Conservation (phyloP, 2,329 filamentous ascomycete species). For the Pseudovirgaria hyperparasitica region DNA sequence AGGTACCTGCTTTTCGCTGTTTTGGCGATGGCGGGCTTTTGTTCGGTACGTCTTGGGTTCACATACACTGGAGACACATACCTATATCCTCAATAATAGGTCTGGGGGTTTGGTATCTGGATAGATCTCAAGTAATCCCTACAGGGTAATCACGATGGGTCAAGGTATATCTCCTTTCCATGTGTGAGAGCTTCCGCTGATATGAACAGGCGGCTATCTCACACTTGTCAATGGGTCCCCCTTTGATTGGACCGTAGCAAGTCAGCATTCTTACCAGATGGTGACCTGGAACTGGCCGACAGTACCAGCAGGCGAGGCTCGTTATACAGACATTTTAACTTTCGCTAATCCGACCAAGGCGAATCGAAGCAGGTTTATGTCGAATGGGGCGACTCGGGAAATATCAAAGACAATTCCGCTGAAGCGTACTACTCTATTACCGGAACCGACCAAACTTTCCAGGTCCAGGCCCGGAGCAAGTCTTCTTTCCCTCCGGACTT, state of each 20-base stretch:
- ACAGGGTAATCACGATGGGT: conserved; percentile 17
- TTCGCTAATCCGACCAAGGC: conserved; percentile 6
- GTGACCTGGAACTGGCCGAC: conserved; percentile 24
- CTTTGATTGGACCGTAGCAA: conserved; percentile 20
- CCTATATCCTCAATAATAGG: no score
- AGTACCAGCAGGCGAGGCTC: conserved; percentile 13
- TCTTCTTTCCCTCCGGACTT: conserved; percentile 12
- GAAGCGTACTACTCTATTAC: conserved; percentile 22
- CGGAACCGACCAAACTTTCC: conserved; percentile 16
- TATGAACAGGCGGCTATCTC: conserved; percentile 18
- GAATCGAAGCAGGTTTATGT: conserved; percentile 18
- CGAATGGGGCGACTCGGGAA: conserved; percentile 17
- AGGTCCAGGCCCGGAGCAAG: conserved; percentile 17
- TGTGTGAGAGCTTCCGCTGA: conserved; percentile 3
- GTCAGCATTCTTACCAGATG: conserved; percentile 25
- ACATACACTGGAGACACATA: no score
- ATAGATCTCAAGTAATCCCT: no score
- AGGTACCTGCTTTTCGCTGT: no score
- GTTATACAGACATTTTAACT: not conserved
- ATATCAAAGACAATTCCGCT: conserved; percentile 18
- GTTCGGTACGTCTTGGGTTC: no score
- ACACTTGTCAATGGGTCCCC: conserved; percentile 29
- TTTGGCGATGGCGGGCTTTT: no score
- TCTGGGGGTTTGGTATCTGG: no score
- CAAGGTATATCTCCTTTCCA: conserved; percentile 9